These are phyloP conservation scores for Ganoderma lucidum DNA, from an alignment of 1,284 basidiomycete genomes.

Conservation along the genomic window DNA sequence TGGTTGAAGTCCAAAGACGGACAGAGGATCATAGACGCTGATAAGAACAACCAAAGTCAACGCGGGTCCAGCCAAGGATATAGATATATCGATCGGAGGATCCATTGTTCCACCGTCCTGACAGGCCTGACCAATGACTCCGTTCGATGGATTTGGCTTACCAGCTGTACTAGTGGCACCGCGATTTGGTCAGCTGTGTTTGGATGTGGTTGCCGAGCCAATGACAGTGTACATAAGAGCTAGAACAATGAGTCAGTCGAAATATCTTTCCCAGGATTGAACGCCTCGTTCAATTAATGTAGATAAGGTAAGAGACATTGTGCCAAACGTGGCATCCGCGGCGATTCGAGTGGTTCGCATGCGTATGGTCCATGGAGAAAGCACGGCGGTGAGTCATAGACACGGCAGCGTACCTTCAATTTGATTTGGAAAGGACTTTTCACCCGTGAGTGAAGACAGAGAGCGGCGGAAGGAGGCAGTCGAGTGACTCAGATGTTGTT, in stretches of 20 bases:
- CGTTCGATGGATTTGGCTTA: neutral
- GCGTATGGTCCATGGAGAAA: neutral
- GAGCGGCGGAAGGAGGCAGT: too few relatives aligned
- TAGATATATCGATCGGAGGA: neutral
- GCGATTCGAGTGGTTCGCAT: neutral
- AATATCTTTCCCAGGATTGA: neutral
- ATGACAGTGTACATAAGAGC: neutral
- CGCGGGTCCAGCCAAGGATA: neutral
- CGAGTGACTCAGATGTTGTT: too few relatives aligned
- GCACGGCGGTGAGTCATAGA: neutral
- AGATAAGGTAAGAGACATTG: neutral
- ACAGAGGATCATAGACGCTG: neutral
- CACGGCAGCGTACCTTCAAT: too few relatives aligned
- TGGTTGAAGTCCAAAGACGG: constrained; percentile 4
- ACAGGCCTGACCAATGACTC: neutral
- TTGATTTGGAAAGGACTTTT: too few relatives aligned
- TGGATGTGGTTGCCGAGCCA: neutral
- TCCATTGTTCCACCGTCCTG: neutral
- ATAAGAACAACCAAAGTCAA: neutral
- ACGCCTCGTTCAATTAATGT: neutral
- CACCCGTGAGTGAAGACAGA: too few relatives aligned
- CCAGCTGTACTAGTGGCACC: neutral
- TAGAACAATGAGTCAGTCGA: neutral
- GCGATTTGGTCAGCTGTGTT: neutral
- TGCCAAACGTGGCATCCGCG: neutral